Evolutionary conservation across 805 yeast species (phyloP).

Genomic region (Saturnispora halmiae): DNA sequence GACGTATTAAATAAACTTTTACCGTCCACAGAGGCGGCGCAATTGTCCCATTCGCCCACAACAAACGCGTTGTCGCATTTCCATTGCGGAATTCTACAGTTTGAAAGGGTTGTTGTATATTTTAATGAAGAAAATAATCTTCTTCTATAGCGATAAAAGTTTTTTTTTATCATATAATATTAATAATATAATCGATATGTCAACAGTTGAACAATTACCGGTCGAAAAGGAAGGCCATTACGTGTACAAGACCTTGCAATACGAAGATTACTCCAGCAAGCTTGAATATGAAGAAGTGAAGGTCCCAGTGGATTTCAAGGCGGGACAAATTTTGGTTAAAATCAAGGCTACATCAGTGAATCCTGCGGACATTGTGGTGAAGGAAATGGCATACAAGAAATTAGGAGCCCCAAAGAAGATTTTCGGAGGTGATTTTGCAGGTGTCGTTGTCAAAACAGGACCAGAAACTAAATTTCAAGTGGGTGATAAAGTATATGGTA

Average conservation of each 20-base stretch:
- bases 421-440: constrained; percentile 22
- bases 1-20: not conserved
- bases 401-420: constrained; percentile 13
- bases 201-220: not conserved
- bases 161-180: not conserved
- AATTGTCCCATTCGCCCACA: too few relatives aligned
- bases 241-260: constrained; percentile 14
- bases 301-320: constrained; percentile 9
- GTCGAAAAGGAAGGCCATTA: constrained; percentile 8
- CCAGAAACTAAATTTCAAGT: constrained; percentile 12
- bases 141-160: not conserved
- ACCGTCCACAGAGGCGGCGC: too few relatives aligned
- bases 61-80: too few relatives aligned
- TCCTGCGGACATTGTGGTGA: constrained; percentile 18
- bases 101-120: constrained; percentile 1
- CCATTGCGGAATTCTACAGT: constrained; percentile 3
- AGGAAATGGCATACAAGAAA: constrained; percentile 6
- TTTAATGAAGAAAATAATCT: constrained; percentile 8
- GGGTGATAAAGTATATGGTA: constrained; percentile 21
- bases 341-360: constrained; percentile 17
- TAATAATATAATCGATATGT: not conserved
- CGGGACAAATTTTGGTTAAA: constrained; percentile 16
- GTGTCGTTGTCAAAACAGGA: constrained; percentile 19
- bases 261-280: constrained; percentile 12
- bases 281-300: constrained; percentile 6